Evolutionary conservation across 306 rosid genomes (phyloP), one percentile per base, ranked within the genome.

Genomic region (Hylodesmum podocarpum): DNA sequence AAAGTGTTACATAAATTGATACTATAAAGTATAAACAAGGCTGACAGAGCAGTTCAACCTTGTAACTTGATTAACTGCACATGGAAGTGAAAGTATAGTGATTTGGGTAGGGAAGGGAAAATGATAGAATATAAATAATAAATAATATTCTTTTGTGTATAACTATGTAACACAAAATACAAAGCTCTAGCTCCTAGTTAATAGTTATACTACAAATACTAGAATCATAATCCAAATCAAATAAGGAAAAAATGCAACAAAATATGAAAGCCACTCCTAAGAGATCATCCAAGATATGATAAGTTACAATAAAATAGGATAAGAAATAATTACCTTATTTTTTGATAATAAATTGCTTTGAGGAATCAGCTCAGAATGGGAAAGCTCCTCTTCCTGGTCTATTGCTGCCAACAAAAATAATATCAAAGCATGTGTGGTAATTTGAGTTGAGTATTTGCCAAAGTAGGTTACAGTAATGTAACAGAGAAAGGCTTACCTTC

Each of bases 301-400:
- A 31, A 31, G 8, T 16, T 36, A 18, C 0, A 62, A 34, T 31
- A 62, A 62, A 34, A 62, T 18, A 59, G 31, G 47, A 2, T n/a
- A 3, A 43, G 33, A 39, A 74, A 81, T 51, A 28, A 41, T 24
- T 87, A 91, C 97, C 98, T 74, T 81, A 37, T 72, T 73, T 78
- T 86, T 81, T 70, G 63, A 47, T 24, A 28, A 73, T 66, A 62
- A 27, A 66, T 83, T 63, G 69, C 62, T 75, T 64, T n/a, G 80
- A 34, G 67, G 81, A 67, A 49, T 72, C 51, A 16, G 70, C 68
- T 82, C 75, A 66, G 82, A 66, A 73, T 31, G 40, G 22, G 57
- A 19, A 66, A 65, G 80, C 15, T 66, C 78, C 72, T 58, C 85
- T 55, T 75, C 75, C 73, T 54, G 75, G 47, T 78, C 80, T 63